Evolutionary conservation across 208 protist species (phyloP), one percentile per base, ranked within the genome.

Genomic region (Acanthamoeba culbertsoni): DNA sequence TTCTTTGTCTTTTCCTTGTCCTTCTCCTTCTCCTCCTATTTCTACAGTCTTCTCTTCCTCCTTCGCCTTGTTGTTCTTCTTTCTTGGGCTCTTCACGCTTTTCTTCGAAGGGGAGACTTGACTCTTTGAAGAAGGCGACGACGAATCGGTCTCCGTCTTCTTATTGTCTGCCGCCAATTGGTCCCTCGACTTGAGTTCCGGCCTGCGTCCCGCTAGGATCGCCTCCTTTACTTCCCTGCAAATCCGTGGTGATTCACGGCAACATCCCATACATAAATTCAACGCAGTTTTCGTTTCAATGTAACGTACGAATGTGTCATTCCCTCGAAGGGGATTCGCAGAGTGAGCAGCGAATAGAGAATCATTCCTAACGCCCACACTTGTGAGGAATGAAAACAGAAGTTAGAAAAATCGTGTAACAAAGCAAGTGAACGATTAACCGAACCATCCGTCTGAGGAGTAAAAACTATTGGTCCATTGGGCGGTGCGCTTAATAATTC

Each of bases 291-390:
- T n/a, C n/a, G n/a, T n/a, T n/a, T n/a, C n/a, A n/a, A n/a, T n/a
- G n/a, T n/a, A 68, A n/a, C 23, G 59, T 73, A 73, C 63, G 63
- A 26, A 2, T 14, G 2, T 16, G 42, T 57, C 45, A 57, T 55
- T 33, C 45, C 45, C 20, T 86, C 73, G 10, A 31, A 86, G 20
- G 73, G 73, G 7, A 53, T 35, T 33, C 45, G 43, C 3, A 86
- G 31, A 10, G 73, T 86, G 23, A 86, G 26, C 31, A 86, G 73
- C 2, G 23, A 46, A 23, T 86, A 86, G 43, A 86, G 73, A 12
- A 86, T 23, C 73, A 86, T 86, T n/a, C 73, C 73, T 8, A 86
- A 55, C 23, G 43, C 37, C 73, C 73, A 86, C 31, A 86, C 73
- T 86, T 4, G 43, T 7, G 45, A n/a, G 7, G 37, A 5, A 35